Evolutionary conservation across 2,329 filamentous ascomycete genomes (phyloP), one percentile per base, ranked within the genome.

Genomic region (Phialocephala subalpina): DNA sequence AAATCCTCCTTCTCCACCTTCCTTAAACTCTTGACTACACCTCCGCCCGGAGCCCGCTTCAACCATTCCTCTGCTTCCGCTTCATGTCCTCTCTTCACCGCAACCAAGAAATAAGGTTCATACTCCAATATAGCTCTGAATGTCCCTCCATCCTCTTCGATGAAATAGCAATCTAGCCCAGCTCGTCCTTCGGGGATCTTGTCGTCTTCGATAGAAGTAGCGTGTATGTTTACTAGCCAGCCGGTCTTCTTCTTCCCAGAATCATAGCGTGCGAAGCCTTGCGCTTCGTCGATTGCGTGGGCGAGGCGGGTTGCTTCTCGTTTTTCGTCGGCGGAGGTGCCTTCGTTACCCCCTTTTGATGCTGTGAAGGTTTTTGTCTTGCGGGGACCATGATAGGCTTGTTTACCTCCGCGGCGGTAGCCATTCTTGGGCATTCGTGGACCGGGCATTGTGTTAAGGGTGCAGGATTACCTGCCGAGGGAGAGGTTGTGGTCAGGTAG

Each of bases 51-150:
- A 80, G 97, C 81, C 79, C 91, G 80, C 88, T 92, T 85, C 70
- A 93, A 87, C 93, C 94, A 99, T 81, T 99, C 96, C 78, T 99
- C 97, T 1, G 97, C 96, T 79, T 99, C 97, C 60, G 88, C 86
- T 81, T 99, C 97, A 73, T 89, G 90, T 8, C 94, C 93, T 75
- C 90, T 92, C 79, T 94, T 96, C 60, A 94, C 92, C 0, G 94
- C 95, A 61, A 99, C 88, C 67, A 99, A 81, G 73, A 99, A 97
- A 82, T 99, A 99, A 0, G 96, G 96, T 73, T 98, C 94, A 78
- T 97, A 98, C 81, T 97, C 93, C 70, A 99, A 82, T 0, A 94
- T 97, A 12, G 96, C 94, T 78, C 99, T 99, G 85, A 99, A 99
- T 58, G 90, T 88, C 16, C 93, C 89, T 64, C 76, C 87, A 74